Conservation (phyloP, 2,329 filamentous ascomycete genomes). For the Pestalotiopsis sp. region DNA sequence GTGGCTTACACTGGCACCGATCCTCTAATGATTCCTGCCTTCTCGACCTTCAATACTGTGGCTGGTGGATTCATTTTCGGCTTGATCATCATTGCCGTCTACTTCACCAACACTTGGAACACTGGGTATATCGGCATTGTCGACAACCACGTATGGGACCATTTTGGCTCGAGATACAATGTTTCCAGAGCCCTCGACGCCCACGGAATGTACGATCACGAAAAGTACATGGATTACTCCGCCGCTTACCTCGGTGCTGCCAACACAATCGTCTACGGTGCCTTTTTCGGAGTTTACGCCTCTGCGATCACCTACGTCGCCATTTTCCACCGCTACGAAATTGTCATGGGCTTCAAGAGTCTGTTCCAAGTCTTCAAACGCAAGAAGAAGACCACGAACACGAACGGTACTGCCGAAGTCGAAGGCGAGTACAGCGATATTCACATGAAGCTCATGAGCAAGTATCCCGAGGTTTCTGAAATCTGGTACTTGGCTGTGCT, state of each 20-base stretch:
- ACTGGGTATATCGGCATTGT: slow-evolving; percentile 34
- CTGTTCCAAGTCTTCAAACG: slow-evolving; percentile 1
- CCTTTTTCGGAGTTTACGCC: slow-evolving; percentile 5
- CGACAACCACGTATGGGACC: slow-evolving; percentile 9
- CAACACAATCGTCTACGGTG: slow-evolving; percentile 8
- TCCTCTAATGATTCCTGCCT: slow-evolving; percentile 27
- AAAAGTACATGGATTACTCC: slow-evolving; percentile 21
- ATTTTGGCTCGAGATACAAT: slow-evolving; percentile 12
- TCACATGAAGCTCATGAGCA: slow-evolving; percentile 27
- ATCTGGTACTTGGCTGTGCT: slow-evolving; percentile 9
- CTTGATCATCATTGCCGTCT: slow-evolving; percentile 20
- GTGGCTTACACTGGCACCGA: slow-evolving; percentile 31
- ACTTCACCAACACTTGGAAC: slow-evolving; percentile 29
- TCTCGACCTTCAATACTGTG: slow-evolving; percentile 23
- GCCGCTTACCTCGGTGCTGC: slow-evolving; percentile 7
- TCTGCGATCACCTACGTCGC: slow-evolving; percentile 22
- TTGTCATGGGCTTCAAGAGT: slow-evolving; percentile 15
- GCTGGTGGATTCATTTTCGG: slow-evolving; percentile 21
- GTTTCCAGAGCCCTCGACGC: slow-evolving; percentile 14
- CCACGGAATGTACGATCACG: slow-evolving; percentile 18
- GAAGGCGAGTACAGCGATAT: slow-evolving; percentile 19
- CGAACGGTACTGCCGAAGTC: neutral
- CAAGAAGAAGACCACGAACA: slow-evolving; percentile 11
- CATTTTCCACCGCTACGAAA: slow-evolving; percentile 28
- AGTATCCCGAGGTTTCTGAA: slow-evolving; percentile 30